Evolutionary conservation across 345 rosid species (phyloP), one percentile per base, ranked within the genome.

Genomic region (Murraya paniculata): DNA sequence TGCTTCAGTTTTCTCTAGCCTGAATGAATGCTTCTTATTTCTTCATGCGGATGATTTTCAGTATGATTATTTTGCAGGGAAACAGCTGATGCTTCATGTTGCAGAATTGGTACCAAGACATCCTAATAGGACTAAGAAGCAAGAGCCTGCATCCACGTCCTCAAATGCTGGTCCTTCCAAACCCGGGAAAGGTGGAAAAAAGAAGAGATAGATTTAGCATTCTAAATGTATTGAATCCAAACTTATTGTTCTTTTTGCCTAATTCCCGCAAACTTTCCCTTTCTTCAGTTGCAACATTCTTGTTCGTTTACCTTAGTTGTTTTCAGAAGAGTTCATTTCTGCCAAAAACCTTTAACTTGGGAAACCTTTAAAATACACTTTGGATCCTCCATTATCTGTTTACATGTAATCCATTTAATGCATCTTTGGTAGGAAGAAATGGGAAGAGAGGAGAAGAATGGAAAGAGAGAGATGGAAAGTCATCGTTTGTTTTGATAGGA

Each of bases 31-130:
- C 14, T 7, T 35, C 21, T 35, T 14, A 38, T 35, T 33, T 57
- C 56, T 25, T 64, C 5, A 4, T 5, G 14, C 1, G 7, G 58
- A 48, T 69, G 33, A n/a, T 41, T 77, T 62, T 74, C 61, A 58
- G 21, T 66, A 35, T 70, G 41, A 57, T 70, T 77, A 11, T 75
- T 31, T 76, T 88, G 85, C 89, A 92, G 98, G 95, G 76, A 92
- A 96, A 83, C 90, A 90, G 84, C 81, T 92, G 78, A 92, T 96
- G 99, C 86, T 92, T 81, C 92, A 87, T 77, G 88, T 94, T 41
- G 94, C 98, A 31, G 97, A 94, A 81, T 77, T 96, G 89, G 95
- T 94, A 68, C 97, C 95, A 1, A 88, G 92, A 78, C 98, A 94
- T 83, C 93, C 95, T 0, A 97, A 94, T 74, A 88, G 98, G 85